Evolutionary conservation across 495 filamentous ascomycete species (phyloP), one percentile per base, ranked within the genome.

Genomic region (Filosporella fistucella): DNA sequence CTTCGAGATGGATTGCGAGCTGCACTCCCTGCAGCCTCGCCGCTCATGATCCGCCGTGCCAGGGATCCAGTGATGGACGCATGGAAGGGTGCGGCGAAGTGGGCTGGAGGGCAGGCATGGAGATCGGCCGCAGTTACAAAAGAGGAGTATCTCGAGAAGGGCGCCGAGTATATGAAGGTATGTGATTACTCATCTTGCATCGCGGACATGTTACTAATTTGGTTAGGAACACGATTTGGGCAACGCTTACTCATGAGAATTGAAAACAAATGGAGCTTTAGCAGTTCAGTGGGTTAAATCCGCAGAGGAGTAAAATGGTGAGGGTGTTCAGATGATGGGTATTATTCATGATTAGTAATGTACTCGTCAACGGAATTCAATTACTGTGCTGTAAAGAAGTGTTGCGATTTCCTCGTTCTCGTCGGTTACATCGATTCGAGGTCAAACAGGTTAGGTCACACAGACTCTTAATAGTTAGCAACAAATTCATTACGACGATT

Each of bases 11-110:
- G 91, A 22, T 66, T 97, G 36, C 74, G 74, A 14, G 78, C 82
- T 11, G 76, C 85, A 28, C 62, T 96, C 50, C 89, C 89, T 2
- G 68, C 81, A 5, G 85, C 81, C n/a, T 62, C 76, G 12, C 64
- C 71, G 20, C 59, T 97, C 25, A 59, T 56, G 11, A 78, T 94
- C 20, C 74, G 91, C 21, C 75, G 75, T 23, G 93, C 93, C 0
- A 62, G 66, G 13, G 81, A 96, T 59, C 77, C 86, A 1, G 62
- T 89, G 9, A 69, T 93, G 16, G 93, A 97, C 71, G 86, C 91
- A 0, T 97, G 91, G 91, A 86, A 76, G 61, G 91, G 91, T 18
- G 91, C 91, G 0, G 91, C 91, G 23, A 75, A 80, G 49, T 97
- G 91, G 90, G 61, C 54, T 8, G 49, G 56, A 20, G 68, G 69